A percentile compares a stretch with the other conserved stretches of the same genome.
These are phyloP conservation scores for Mallotus japonicus DNA, from an alignment of 441 rosid species.

Conservation along the genomic window DNA sequence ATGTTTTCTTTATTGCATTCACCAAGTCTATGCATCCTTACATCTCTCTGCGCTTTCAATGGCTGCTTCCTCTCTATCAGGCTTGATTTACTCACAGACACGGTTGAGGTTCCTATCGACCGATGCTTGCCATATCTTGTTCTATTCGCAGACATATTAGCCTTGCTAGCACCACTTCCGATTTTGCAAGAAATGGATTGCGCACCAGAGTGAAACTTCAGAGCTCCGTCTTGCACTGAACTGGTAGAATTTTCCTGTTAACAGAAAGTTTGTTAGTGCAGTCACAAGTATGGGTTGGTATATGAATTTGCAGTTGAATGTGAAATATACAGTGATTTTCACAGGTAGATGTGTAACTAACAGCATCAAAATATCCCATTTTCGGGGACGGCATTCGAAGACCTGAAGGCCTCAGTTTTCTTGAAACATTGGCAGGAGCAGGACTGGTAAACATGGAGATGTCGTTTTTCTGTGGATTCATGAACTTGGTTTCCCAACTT, in stretches of 20 bases:
- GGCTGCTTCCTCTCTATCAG: constrained; percentile 20
- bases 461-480: not conserved
- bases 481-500: constrained; percentile 21
- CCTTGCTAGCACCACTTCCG: constrained; percentile 3
- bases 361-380: constrained; percentile 92
- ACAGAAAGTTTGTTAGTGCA: not conserved
- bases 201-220: constrained; percentile 28
- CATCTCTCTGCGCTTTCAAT: constrained; percentile 8
- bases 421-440: constrained; percentile 15
- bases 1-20: constrained; percentile 38
- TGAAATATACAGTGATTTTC: not conserved
- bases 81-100: constrained; percentile 5
- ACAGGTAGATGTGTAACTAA: constrained; percentile 36
- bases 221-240: constrained; percentile 22
- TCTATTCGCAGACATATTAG: constrained; percentile 21
- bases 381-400: constrained; percentile 93
- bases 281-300: not conserved
- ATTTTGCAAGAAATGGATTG: constrained; percentile 13
- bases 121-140: constrained; percentile 24
- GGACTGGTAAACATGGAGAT: constrained; percentile 17
- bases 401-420: constrained; percentile 56
- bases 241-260: constrained; percentile 30
- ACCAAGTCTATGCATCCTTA: not conserved
- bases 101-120: constrained; percentile 10
- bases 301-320: not conserved